phyloP scores from a whole-genome alignment of 2,329 filamentous ascomycete species.

The Aureobasidium sp. region DNA sequence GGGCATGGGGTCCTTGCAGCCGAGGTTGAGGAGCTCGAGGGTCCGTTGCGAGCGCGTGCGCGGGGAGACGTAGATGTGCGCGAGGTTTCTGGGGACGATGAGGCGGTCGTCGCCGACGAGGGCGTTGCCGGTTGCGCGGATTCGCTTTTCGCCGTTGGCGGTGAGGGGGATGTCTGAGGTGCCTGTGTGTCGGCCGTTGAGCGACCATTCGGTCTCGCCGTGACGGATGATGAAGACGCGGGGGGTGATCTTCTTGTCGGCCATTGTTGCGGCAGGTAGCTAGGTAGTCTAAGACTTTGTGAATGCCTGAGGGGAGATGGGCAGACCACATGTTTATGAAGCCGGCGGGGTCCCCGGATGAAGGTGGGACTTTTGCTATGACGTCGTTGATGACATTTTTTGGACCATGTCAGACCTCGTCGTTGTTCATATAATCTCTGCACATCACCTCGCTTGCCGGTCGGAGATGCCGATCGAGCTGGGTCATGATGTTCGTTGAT shows the following conservation, averaged over 20 bases:
- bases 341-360: neutral
- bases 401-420: neutral
- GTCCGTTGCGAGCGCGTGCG: slow-evolving; percentile 78
- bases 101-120: slow-evolving; percentile 77
- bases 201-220: slow-evolving; percentile 92
- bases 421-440: neutral
- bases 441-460: neutral
- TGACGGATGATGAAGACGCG: slow-evolving; percentile 60
- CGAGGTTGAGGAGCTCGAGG: slow-evolving; percentile 78
- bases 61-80: slow-evolving; percentile 76
- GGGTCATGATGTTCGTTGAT: neutral
- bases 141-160: slow-evolving; percentile 55
- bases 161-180: slow-evolving; percentile 82
- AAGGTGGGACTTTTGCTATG: neutral
- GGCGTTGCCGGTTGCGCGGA: slow-evolving; percentile 65
- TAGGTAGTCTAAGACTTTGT: too few relatives aligned
- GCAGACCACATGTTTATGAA: neutral
- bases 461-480: neutral
- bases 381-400: neutral
- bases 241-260: slow-evolving; percentile 31
- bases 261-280: neutral
- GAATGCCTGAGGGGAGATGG: neutral
- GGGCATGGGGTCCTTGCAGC: slow-evolving; percentile 60
- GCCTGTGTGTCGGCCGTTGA: slow-evolving; percentile 73
- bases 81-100: slow-evolving; percentile 74